Base-by-base conservation (phyloP, 306 rosid genomes). In the Potentilla sterilis region DNA sequence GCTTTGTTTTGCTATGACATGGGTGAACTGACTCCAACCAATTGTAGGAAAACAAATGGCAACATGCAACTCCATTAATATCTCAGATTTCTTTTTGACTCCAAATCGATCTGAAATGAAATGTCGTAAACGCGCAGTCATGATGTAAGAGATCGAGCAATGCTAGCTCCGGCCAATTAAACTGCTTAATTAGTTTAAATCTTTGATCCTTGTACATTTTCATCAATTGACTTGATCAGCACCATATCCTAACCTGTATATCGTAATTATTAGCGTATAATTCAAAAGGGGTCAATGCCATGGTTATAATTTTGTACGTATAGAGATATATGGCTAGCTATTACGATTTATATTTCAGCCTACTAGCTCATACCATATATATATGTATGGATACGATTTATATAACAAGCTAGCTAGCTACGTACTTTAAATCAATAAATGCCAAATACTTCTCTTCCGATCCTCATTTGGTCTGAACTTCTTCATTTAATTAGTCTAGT, bases 1-100 rank as follows among this genome's bases (percentile, higher is more conserved):
- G 47, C 77, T 61, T 74, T 46, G 58, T 0, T 59, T 18, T 74
- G 77, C 42, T 32, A 44, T 59, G 77, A 74, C 77, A 44, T 3
- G 35, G 44, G 59, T 62, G 77, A 74, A 43, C 47, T 74, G 77
- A 61, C 77, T 32, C 77, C 44, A 12, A 13, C 59, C 46, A 74
- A 61, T 44, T 0, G 35, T 6, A 19, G 14, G 11, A 74, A 57
- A 28, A 28, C 44, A 44, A 0, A 43, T 28, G 10, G 22, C 21
- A 16, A 58, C 58, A 37, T 37, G 40, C 40, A 58, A 43, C 19
- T 6, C 19, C 44, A 21, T 44, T 11, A 32, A 65, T 38, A 65
- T 65, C 47, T 38, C 21, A 18, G 47, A 22, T 65, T 34, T 62
- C 67, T 15, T 62, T 62, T 62, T 2, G 0, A 15, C 43, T 6